phyloP scores from a whole-genome alignment of 768 basidiomycete genomes.

The Pisolithus orientalis region DNA sequence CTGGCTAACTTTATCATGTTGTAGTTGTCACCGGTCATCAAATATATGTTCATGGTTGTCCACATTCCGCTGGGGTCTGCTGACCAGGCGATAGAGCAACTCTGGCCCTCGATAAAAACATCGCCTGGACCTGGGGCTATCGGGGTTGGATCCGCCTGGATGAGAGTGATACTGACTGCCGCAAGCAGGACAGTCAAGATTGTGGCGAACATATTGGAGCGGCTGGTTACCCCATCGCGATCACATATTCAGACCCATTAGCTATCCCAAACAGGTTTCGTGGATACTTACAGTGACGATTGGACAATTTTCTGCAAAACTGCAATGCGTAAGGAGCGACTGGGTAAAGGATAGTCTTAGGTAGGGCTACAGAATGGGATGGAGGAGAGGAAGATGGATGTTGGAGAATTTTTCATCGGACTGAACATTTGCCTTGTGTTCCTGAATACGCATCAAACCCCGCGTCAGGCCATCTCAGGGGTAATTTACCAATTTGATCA shows the following conservation, averaged over 20 bases:
- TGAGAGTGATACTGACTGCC: constrained; percentile 28
- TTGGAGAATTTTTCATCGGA: not conserved
- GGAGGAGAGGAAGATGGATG: not conserved
- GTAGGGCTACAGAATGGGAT: not conserved
- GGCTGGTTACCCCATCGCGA: not conserved
- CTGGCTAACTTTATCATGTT: constrained; percentile 63
- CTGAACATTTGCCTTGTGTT: not conserved
- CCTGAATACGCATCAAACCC: too few relatives aligned
- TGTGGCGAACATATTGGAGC: constrained; percentile 16
- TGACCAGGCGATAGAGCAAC: constrained; percentile 55
- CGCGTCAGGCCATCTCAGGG: too few relatives aligned
- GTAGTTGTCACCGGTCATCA: constrained; percentile 75
- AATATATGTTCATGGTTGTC: constrained; percentile 67
- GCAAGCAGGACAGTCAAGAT: constrained; percentile 19
- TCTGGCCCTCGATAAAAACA: constrained; percentile 48
- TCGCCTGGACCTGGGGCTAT: constrained; percentile 53
- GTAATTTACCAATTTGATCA: too few relatives aligned
- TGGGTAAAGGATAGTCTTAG: not conserved
- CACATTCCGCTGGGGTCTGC: constrained; percentile 55
- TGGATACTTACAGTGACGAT: constrained; percentile 3
- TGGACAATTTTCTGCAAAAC: not conserved
- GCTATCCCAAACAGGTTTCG: not conserved
- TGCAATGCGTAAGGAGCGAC: constrained; percentile 8
- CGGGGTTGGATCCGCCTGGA: constrained; percentile 55
- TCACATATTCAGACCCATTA: not conserved